Evolutionary conservation across 148 eudicot genomes (phyloP).

Genomic region (Oxyria digyna): DNA sequence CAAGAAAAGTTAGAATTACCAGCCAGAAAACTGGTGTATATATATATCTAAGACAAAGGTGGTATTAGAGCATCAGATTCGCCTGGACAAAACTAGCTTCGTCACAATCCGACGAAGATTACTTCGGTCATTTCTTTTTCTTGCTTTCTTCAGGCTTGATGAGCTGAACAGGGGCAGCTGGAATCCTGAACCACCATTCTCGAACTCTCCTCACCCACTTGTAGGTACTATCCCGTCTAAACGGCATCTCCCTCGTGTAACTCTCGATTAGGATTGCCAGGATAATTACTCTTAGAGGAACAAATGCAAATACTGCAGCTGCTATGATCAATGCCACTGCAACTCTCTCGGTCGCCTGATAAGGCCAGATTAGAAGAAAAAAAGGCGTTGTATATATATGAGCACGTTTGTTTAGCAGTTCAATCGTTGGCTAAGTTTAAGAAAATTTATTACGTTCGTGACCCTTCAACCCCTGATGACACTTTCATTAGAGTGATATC

Average conservation of each 20-base stretch:
- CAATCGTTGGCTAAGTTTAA: too few species aligned
- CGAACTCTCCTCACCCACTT: conserved; percentile 48
- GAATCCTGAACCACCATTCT: conserved; percentile 84
- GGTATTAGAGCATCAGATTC: neutral
- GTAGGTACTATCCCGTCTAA: conserved; percentile 48
- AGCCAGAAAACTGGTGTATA: neutral
- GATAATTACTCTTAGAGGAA: conserved; percentile 35
- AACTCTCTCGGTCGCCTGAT: conserved; percentile 65
- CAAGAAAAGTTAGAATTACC: neutral
- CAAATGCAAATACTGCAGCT: conserved; percentile 29
- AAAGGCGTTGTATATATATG: too few species aligned
- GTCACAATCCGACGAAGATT: neutral
- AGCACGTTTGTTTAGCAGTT: neutral
- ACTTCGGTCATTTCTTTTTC: conserved; percentile 36
- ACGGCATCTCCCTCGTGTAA: conserved; percentile 69
- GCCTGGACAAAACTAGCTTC: neutral
- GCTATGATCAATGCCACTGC: conserved; percentile 30
- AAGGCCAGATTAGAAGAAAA: neutral
- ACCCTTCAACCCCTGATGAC: too few species aligned
- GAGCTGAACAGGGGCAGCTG: conserved; percentile 80
- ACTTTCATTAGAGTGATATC: too few species aligned
- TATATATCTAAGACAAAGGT: neutral
- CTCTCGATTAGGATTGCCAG: conserved; percentile 33
- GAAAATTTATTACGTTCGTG: too few species aligned
- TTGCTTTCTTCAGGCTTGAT: conserved; percentile 44